These are phyloP conservation scores for Tricholoma matsutake DNA, from an alignment of 768 basidiomycete species.

Conservation along the genomic window DNA sequence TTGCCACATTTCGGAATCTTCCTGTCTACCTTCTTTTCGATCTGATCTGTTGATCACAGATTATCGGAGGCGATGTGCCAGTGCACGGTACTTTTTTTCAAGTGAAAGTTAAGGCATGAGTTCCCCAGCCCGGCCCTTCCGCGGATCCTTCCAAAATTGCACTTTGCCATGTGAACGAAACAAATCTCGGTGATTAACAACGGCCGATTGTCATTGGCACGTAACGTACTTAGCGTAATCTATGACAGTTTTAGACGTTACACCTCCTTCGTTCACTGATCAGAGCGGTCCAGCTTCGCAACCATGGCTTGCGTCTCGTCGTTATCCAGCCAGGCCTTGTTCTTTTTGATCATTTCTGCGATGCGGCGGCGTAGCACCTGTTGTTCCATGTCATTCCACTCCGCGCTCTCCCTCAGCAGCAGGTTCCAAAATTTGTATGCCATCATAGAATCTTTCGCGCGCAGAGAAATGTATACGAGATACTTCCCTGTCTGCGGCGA, in stretches of 20 bases:
- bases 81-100: conserved; percentile 34
- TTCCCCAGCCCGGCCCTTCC: conserved; percentile 5
- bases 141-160: conserved; percentile 26
- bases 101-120: conserved; percentile 7
- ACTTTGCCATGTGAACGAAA: conserved; percentile 23
- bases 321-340: conserved; percentile 15
- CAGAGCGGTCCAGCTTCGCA: conserved; percentile 29
- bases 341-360: conserved; percentile 25
- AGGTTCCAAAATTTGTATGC: conserved; percentile 61
- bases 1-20: conserved; percentile 37
- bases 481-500: conserved; percentile 49
- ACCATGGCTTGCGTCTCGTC: conserved; percentile 27
- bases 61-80: conserved; percentile 19
- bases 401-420: conserved; percentile 41
- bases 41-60: conserved; percentile 25
- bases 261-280: conserved; percentile 1
- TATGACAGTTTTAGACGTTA: neutral
- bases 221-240: neutral
- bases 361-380: conserved; percentile 40
- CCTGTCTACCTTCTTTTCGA: conserved; percentile 31
- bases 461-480: conserved; percentile 50
- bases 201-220: neutral
- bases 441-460: conserved; percentile 43
- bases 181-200: neutral
- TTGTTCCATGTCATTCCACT: conserved; percentile 51